Evolutionary conservation across 495 filamentous ascomycete genomes (phyloP), one percentile per base, ranked within the genome.

Genomic region (Tuber calosporum): DNA sequence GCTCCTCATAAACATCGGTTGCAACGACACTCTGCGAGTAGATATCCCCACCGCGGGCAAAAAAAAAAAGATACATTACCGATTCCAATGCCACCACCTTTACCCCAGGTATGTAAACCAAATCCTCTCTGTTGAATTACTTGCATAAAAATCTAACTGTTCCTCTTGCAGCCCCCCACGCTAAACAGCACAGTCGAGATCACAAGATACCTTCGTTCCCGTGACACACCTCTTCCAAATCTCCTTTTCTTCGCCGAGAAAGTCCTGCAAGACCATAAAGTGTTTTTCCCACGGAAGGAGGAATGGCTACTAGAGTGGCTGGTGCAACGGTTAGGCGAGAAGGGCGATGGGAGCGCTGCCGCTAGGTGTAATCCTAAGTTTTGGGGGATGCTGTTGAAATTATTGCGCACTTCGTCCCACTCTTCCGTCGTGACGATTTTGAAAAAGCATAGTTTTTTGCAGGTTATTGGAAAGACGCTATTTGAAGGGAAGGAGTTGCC

Each of bases 231-330:
- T 9, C 73, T 81, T 37, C 41, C 69, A 11, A 53, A 66, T 20
- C 68, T 81, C 22, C 73, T 81, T 22, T 76, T 75, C n/a, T 75
- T 74, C 40, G 79, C 79, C 40, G 42, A 42, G 22, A 40, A 45
- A 3, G 68, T 81, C 53, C 53, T 72, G 19, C 68, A 72, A 42
- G 26, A 42, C 11, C 26, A 30, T n/a, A 67, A 40, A 9, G 67
- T 77, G 41, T 80, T 73, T 67, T 81, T 81, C 39, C 79, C 79
- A 0, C 73, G 74, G 22, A 78, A 79, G 26, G 76, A 81, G 53
- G 78, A 80, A 72, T 81, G 79, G 79, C 40, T 81, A 3, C 69
- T 81, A 17, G 79, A 80, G 69, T 81, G 79, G 79, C 34, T 78
- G 15, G 79, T 78, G 7, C 79, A 81, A 48, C 77, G 79, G 41